Evolutionary conservation across 2,329 filamentous ascomycete genomes (phyloP).

Genomic region (Penicillium sp.): DNA sequence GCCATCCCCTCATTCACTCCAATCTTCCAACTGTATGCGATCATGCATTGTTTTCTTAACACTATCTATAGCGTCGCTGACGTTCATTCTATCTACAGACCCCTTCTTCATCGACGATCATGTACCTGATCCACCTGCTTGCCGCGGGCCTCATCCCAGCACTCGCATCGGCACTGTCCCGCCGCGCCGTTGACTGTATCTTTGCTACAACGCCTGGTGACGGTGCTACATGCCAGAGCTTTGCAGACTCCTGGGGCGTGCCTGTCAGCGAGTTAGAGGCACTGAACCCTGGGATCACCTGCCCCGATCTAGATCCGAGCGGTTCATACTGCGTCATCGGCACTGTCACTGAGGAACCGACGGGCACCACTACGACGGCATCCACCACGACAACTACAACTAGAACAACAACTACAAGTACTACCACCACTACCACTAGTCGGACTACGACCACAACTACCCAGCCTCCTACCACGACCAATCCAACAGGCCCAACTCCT

Average conservation of each 20-base stretch:
- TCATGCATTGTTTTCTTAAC: too few species aligned
- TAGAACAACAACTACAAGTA: neutral
- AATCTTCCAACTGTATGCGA: too few species aligned
- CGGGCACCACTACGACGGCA: neutral
- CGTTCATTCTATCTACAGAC: neutral
- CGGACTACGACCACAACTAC: neutral
- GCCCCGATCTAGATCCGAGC: constrained; percentile 11
- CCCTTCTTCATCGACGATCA: neutral
- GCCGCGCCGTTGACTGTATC: constrained; percentile 12
- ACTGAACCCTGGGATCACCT: constrained; percentile 19
- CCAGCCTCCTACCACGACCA: neutral
- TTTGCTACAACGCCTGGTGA: constrained; percentile 8
- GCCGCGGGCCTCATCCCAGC: constrained; percentile 6
- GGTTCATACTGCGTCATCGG: constrained; percentile 18
- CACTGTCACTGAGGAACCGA: constrained; percentile 12
- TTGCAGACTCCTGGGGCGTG: constrained; percentile 15
- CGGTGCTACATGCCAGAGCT: constrained; percentile 16
- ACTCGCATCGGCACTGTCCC: constrained; percentile 5
- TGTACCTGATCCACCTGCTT: constrained; percentile 15
- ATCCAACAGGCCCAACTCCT: neutral
- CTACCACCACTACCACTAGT: constrained; percentile 12
- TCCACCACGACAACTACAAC: neutral
- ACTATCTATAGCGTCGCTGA: neutral
- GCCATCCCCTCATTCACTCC: too few species aligned
- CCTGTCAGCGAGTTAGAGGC: constrained; percentile 9